Conservation (phyloP, 2,329 filamentous ascomycete genomes). For the Fusarium nematophilum region DNA sequence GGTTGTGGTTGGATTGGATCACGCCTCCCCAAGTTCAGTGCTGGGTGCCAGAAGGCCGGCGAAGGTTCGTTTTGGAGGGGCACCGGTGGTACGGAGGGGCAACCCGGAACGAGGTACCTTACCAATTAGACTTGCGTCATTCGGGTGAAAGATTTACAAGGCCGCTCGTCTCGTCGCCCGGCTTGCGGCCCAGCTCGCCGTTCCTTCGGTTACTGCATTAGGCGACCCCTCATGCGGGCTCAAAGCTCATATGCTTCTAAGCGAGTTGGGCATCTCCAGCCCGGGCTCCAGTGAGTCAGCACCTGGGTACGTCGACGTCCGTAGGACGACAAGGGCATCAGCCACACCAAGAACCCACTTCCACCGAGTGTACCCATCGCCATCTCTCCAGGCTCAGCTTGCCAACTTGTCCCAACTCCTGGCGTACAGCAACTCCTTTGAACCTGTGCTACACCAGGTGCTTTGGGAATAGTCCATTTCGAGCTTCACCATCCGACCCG, state of each 20-base stretch:
- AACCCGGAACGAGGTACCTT: conserved; percentile 17
- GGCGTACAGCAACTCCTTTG: conserved; percentile 21
- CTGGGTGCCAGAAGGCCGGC: conserved; percentile 5
- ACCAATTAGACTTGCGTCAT: conserved; percentile 42
- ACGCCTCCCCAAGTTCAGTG: conserved; percentile 24
- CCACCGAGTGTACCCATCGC: conserved; percentile 24
- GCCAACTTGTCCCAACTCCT: conserved; percentile 32
- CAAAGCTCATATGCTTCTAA: conserved; percentile 20
- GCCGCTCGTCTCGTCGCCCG: conserved; percentile 2
- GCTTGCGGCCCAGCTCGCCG: too few relatives aligned
- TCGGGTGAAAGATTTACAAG: conserved; percentile 26
- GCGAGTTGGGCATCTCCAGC: neutral
- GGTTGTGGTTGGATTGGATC: conserved; percentile 20
- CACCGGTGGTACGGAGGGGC: conserved; percentile 36
- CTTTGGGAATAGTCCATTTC: conserved; percentile 8
- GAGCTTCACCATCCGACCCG: conserved; percentile 5
- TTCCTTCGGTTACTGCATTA: conserved; percentile 13
- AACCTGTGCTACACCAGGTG: conserved; percentile 22
- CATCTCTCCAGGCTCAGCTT: conserved; percentile 25
- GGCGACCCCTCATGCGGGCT: conserved; percentile 16
- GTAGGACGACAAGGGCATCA: conserved; percentile 23
- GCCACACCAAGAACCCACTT: conserved; percentile 37
- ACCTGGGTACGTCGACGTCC: too few relatives aligned
- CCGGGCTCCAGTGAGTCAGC: conserved; percentile 8
- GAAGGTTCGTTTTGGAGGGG: conserved; percentile 42